Evolutionary conservation across 2,329 filamentous ascomycete genomes (phyloP).

Genomic region (Sclerotinia spermophila): DNA sequence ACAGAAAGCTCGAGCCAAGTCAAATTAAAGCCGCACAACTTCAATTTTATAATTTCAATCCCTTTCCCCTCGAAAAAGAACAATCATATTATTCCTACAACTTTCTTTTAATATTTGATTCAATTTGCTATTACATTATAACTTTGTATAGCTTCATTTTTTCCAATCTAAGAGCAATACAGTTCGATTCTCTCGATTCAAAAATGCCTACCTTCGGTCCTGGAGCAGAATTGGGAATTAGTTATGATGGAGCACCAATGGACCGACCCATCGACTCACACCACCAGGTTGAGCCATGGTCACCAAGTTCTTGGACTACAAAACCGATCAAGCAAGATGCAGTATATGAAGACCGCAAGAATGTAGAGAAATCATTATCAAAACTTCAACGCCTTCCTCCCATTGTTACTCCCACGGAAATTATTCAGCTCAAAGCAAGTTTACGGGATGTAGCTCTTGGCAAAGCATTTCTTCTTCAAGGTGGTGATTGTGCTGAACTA

Average conservation of each 20-base stretch:
- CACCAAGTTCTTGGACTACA: slow-evolving; percentile 66
- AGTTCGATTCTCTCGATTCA: background rate
- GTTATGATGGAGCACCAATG: background rate
- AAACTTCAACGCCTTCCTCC: slow-evolving; percentile 70
- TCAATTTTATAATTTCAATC: background rate
- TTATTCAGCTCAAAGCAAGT: slow-evolving; percentile 71
- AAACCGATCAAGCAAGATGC: slow-evolving; percentile 79
- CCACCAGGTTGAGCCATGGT: slow-evolving; percentile 42
- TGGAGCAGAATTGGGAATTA: background rate
- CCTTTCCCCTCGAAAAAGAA: background rate
- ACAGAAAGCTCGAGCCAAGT: slow-evolving; percentile 2
- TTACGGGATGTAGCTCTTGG: slow-evolving; percentile 84
- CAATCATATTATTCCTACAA: background rate
- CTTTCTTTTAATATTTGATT: background rate
- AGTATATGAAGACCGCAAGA: slow-evolving; percentile 59
- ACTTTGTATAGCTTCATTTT: background rate
- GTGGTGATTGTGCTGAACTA: slow-evolving; percentile 93
- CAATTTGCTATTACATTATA: background rate
- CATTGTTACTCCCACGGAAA: slow-evolving; percentile 76
- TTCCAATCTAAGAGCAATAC: background rate
- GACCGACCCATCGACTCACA: background rate
- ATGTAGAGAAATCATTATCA: slow-evolving; percentile 55
- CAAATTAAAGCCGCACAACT: background rate
- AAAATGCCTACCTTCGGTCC: slow-evolving; percentile 7
- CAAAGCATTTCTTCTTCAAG: slow-evolving; percentile 90